Percentiles rank a stretch among this genome's conserved stretches.
Conservation (phyloP, 257 asterid genomes). For the Ajuga chamaepitys region DNA sequence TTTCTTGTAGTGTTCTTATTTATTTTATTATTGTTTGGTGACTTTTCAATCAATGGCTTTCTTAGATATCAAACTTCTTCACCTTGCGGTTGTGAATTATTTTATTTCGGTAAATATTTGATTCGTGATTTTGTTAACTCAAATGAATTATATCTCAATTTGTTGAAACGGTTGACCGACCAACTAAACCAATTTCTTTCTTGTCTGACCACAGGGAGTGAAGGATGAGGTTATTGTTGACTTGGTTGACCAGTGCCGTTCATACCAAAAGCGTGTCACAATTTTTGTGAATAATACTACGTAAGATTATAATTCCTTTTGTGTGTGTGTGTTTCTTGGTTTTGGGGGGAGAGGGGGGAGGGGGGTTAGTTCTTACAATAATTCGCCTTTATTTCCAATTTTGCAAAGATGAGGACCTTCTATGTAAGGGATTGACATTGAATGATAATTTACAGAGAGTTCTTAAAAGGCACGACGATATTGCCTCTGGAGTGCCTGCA, state of each 20-base stretch:
- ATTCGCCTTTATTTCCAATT: background rate
- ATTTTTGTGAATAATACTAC: conserved; percentile 65
- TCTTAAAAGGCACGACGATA: conserved; percentile 58
- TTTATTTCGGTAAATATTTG: background rate
- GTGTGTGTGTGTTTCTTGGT: background rate
- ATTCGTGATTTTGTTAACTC: no score
- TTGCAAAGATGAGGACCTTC: conserved; percentile 76
- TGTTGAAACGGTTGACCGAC: no score
- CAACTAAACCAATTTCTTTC: background rate
- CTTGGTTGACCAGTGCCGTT: conserved; percentile 86
- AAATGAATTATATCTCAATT: no score
- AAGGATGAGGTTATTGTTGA: conserved; percentile 84
- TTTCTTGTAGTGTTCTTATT: no score
- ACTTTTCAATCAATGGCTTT: background rate
- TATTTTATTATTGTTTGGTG: background rate
- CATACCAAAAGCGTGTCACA: conserved; percentile 76
- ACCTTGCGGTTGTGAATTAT: background rate
- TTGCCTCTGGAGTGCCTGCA: conserved; percentile 46
- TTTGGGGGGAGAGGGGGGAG: no score
- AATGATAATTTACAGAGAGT: conserved; percentile 80
- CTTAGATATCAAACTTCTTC: no score
- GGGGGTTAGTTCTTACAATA: no score
- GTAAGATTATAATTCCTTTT: conserved; percentile 29
- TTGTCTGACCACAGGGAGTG: conserved; percentile 35
- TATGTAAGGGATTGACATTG: conserved; percentile 63